phyloP scores from a whole-genome alignment of 768 basidiomycete species.

The Obba rivulosa region DNA sequence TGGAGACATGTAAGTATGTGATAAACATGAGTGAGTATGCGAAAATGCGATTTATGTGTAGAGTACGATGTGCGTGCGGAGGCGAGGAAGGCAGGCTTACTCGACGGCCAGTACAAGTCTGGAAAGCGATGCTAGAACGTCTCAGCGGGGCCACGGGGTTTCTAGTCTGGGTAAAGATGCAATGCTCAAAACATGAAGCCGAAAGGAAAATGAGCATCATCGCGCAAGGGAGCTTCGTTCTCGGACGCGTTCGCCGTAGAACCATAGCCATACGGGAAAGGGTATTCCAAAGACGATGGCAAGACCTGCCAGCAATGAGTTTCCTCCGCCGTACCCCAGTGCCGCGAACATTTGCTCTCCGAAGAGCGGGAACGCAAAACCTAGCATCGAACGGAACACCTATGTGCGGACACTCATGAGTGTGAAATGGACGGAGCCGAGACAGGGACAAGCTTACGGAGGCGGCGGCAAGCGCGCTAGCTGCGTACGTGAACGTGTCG shows the following conservation, averaged over 20 bases:
- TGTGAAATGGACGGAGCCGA: neutral
- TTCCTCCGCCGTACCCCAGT: conserved; percentile 65
- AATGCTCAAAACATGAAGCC: no score
- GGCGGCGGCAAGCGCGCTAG: conserved; percentile 59
- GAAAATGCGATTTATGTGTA: no score
- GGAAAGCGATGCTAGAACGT: no score
- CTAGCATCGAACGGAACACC: conserved; percentile 58
- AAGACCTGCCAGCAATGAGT: conserved; percentile 55
- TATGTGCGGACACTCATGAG: conserved; percentile 9
- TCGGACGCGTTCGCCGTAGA: conserved; percentile 54
- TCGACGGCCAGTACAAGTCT: no score
- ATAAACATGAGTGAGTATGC: no score
- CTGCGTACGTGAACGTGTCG: conserved; percentile 65
- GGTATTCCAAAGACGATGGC: conserved; percentile 48
- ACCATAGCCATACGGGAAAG: conserved; percentile 71
- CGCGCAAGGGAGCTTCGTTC: conserved; percentile 32
- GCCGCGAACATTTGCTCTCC: conserved; percentile 58
- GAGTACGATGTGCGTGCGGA: no score
- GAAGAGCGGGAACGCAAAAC: conserved; percentile 63
- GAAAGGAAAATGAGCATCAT: conserved; percentile 3
- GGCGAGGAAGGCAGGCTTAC: no score
- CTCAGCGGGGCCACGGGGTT: no score
- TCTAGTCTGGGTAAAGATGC: no score
- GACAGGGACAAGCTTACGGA: conserved; percentile 33
- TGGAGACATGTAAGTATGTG: no score